Evolutionary conservation across 768 basidiomycete species (phyloP), one percentile per base, ranked within the genome.

Genomic region (Amanita rubescens): DNA sequence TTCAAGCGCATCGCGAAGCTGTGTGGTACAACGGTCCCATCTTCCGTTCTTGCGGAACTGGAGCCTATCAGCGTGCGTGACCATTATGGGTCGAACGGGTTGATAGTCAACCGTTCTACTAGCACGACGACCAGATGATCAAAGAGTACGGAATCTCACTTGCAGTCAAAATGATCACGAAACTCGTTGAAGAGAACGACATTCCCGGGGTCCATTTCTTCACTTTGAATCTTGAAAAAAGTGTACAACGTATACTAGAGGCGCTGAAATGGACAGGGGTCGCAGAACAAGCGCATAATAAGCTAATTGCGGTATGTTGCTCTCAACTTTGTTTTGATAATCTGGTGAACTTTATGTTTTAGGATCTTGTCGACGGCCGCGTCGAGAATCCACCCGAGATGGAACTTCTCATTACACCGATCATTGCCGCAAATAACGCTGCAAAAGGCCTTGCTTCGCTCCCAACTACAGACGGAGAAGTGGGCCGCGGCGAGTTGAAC

Each of bases 201-300:
- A 72, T 91, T 34, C 69, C 74, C 7, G 94, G 93, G 0, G 79
- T 98, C 42, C 94, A 98, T 67, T 86, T 99, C 62, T 98, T 93
- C 65, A 99, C 96, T 1, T 77, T 99, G 55, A 99, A 99, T 68
- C 81, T 99, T 9, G 96, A 99, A 66, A 95, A 92, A 74, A 95
- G 93, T 60, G 87, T 98, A 2, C 85, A 87, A 51, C 80, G 84
- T 12, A 82, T 97, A 8, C 71, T 98, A 47, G 92, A 95, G 61
- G 74, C 68, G 22, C 77, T 99, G 19, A 73, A 77, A 39, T 95
- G 94, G 92, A 75, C 79, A 24, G 75, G 74, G 15, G 65, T 70
- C 19, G 62, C 69, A 37, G 67, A 70, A n/a, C 58, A 64, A 2
- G 56, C 61, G 35, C 78, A 72, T 34, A 90, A 90, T 63, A 82